A percentile compares a stretch with the other conserved stretches of the same genome.
Conservation (phyloP, 495 filamentous ascomycete genomes). For the Xylaria acuta region DNA sequence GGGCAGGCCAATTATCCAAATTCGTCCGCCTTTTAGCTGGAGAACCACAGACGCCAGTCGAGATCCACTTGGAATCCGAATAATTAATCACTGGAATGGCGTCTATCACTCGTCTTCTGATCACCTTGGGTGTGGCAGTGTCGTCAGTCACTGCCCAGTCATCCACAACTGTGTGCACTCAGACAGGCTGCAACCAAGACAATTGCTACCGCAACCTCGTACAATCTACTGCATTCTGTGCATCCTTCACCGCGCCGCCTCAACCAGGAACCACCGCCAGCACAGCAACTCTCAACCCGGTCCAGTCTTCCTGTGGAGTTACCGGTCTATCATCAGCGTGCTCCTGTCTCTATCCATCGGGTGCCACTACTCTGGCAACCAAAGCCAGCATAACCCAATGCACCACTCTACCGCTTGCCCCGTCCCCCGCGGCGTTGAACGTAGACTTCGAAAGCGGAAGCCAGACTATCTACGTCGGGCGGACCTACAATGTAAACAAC, state of each 20-base stretch:
- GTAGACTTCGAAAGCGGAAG: constrained; percentile 8
- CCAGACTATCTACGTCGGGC: constrained; percentile 6
- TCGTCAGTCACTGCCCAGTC: constrained; percentile 5
- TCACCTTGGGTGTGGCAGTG: neutral
- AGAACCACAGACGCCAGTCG: neutral
- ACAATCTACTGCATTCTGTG: constrained; percentile 17
- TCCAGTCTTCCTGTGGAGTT: constrained; percentile 18
- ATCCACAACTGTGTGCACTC: constrained; percentile 18
- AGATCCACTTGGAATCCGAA: neutral
- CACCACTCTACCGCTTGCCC: constrained; percentile 8
- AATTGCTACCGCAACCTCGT: constrained; percentile 19
- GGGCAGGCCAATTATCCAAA: neutral
- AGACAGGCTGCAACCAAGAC: constrained; percentile 16
- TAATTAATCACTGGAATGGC: neutral
- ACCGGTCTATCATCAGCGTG: constrained; percentile 15
- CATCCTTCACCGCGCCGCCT: constrained; percentile 16
- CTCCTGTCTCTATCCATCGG: constrained; percentile 16
- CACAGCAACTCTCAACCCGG: constrained; percentile 1
- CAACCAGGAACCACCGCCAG: constrained; percentile 1
- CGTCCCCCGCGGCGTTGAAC: constrained; percentile 10
- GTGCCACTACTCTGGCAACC: constrained; percentile 16
- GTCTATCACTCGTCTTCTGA: neutral
- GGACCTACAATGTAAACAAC: constrained; percentile 14
- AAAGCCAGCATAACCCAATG: constrained; percentile 21
- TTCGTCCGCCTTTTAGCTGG: neutral